These are phyloP conservation scores for Trichoderma atroviride DNA, from an alignment of 2,329 filamentous ascomycete species.

Conservation along the genomic window DNA sequence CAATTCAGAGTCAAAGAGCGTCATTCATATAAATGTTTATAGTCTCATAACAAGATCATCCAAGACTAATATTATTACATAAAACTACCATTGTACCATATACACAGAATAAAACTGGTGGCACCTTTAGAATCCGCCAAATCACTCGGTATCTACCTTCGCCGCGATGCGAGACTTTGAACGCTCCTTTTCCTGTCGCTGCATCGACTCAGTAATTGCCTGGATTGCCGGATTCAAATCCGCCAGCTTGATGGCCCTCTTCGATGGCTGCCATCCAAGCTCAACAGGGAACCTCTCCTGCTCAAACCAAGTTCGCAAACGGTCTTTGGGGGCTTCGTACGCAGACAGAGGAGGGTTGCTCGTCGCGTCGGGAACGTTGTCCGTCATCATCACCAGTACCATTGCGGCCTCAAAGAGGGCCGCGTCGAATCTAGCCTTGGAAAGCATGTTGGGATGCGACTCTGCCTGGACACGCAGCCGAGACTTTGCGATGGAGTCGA, in stretches of 20 bases:
- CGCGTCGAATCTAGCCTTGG: background rate
- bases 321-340: conserved; percentile 25
- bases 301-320: conserved; percentile 26
- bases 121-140: background rate
- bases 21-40: background rate
- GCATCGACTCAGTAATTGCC: conserved; percentile 11
- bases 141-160: background rate
- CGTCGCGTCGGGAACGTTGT: conserved; percentile 20
- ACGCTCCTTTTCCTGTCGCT: background rate
- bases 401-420: conserved; percentile 27
- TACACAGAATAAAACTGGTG: background rate
- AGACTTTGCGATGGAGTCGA: conserved; percentile 27
- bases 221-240: conserved; percentile 20
- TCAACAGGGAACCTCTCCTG: conserved; percentile 28
- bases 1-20: background rate
- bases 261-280: conserved; percentile 28
- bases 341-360: conserved; percentile 13
- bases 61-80: background rate
- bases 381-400: conserved; percentile 28
- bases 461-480: conserved; percentile 26
- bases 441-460: conserved; percentile 25
- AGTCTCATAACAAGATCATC: background rate
- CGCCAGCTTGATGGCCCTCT: conserved; percentile 14
- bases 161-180: background rate
- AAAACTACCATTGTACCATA: background rate